Evolutionary conservation across 2,329 filamentous ascomycete genomes (phyloP).

Genomic region (Lachnellula arida): DNA sequence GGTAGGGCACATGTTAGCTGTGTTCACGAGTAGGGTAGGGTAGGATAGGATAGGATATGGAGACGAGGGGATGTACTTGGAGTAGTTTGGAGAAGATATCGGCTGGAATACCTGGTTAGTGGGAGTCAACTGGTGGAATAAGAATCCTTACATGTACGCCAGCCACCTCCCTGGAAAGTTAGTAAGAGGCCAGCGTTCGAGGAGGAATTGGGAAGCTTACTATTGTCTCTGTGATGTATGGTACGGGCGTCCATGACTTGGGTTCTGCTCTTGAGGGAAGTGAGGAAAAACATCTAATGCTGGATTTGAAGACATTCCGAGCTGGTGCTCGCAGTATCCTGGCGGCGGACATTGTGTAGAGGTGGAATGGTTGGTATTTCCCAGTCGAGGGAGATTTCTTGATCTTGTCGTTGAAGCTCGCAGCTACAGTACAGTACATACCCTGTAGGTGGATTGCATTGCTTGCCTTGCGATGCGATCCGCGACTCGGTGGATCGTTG

Average conservation of each 20-base stretch:
- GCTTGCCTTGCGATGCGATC: background rate
- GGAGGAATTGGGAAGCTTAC: constrained; percentile 40
- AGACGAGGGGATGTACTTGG: constrained; percentile 48
- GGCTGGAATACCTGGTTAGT: constrained; percentile 42
- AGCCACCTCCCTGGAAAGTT: constrained; percentile 60
- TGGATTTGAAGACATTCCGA: constrained; percentile 18
- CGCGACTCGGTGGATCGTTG: constrained; percentile 15
- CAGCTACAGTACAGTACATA: constrained; percentile 19
- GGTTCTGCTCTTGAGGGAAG: constrained; percentile 25
- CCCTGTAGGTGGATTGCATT: background rate
- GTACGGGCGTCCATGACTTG: constrained; percentile 40
- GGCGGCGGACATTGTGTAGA: constrained; percentile 24
- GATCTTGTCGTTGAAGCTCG: constrained; percentile 1
- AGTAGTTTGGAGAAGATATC: constrained; percentile 79
- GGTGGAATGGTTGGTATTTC: background rate
- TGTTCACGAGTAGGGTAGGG: too few relatives aligned
- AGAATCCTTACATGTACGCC: constrained; percentile 64
- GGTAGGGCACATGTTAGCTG: background rate
- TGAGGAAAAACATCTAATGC: constrained; percentile 24
- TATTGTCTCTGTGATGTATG: constrained; percentile 50
- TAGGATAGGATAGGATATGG: background rate
- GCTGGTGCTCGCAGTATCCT: constrained; percentile 23
- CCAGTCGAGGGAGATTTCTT: background rate
- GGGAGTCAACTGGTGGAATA: constrained; percentile 24
- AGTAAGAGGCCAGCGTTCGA: constrained; percentile 14